Base-by-base conservation (phyloP, 768 basidiomycete species). In the Pulveroboletus sp. region DNA sequence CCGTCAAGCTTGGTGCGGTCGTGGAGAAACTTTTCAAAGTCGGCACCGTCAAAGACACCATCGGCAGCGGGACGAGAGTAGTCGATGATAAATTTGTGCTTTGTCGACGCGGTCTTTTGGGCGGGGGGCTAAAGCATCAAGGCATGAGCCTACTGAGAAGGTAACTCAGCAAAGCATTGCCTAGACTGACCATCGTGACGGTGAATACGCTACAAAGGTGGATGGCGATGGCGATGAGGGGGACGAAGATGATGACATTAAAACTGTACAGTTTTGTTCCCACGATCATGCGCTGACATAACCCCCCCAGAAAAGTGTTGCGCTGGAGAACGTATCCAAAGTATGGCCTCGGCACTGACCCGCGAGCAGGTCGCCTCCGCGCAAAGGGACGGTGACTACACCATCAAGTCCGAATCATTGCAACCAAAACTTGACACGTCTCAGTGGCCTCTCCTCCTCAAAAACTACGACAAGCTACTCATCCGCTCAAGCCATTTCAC, bases 391-490 rank as follows among this genome's bases (percentile, higher is more conserved):
- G 87, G 85, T 21, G 87, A 93, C 65, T 92, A 79, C 61, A 60
- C 83, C 39, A 92, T 95, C 69, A 89, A 92, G 67, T 82, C 92
- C 4, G 88, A 94, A 68, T 70, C 75, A 33, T 69, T 73, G 8
- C 70, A 83, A 6, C 93, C 92, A 9, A 79, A 79, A 58, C 80
- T 95, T 25, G 91, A 98, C 66, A 98, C 97, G 17, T 95, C 94
- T 0, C 79, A 97, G 72, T 99, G 97, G 97, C 97, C 97, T 31
- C 76, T 99, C 9, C 81, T 99, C 5, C 79, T 99, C 50, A 99
- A 97, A 81, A 97, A 99, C 70, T 99, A 98, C 70, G 95, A 97
- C 79, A 95, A 97, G 68, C 75, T 97, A 17, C 84, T 95, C 50
- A 82, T 93, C 60, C 87, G 97, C 48, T 94, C 93, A 25, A 87